These are phyloP conservation scores for Butyriboletus loyo DNA, from an alignment of 768 basidiomycete species.

Conservation along the genomic window DNA sequence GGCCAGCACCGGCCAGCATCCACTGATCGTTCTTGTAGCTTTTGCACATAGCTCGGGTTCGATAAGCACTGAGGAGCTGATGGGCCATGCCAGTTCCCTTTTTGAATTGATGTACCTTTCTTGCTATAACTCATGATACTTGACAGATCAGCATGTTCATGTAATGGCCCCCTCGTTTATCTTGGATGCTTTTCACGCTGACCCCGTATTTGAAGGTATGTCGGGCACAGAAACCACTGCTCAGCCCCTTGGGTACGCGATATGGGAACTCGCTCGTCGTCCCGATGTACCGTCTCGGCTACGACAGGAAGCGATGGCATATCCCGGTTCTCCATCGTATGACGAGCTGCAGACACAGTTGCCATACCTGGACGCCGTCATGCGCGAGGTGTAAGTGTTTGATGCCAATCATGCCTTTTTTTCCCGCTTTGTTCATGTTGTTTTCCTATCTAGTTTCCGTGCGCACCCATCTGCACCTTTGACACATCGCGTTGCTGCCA, in stretches of 20 bases:
- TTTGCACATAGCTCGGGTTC: conserved; percentile 2
- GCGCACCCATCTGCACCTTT: background rate
- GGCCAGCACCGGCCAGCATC: background rate
- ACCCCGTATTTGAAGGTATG: background rate
- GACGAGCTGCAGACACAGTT: conserved; percentile 6
- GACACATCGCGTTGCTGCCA: conserved; percentile 2
- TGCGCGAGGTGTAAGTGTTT: conserved; percentile 2
- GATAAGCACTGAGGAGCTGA: background rate
- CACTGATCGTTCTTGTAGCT: background rate
- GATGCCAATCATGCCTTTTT: background rate
- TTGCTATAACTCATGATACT: background rate
- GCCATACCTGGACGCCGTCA: conserved; percentile 5
- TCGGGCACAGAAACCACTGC: conserved; percentile 5
- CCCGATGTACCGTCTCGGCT: background rate
- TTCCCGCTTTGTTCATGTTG: background rate
- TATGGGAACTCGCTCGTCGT: conserved; percentile 6
- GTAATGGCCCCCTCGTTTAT: background rate
- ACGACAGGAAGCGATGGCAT: conserved; percentile 1
- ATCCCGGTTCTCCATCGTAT: conserved; percentile 1
- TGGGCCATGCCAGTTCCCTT: conserved; percentile 3
- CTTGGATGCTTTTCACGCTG: background rate
- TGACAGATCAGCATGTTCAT: conserved; percentile 12
- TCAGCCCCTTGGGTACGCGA: conserved; percentile 6
- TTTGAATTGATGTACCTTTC: too few species aligned
- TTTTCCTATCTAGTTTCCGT: background rate